These are phyloP conservation scores for Phytopythium montanum DNA, from an alignment of 352 stramenopile species.

Conservation along the genomic window DNA sequence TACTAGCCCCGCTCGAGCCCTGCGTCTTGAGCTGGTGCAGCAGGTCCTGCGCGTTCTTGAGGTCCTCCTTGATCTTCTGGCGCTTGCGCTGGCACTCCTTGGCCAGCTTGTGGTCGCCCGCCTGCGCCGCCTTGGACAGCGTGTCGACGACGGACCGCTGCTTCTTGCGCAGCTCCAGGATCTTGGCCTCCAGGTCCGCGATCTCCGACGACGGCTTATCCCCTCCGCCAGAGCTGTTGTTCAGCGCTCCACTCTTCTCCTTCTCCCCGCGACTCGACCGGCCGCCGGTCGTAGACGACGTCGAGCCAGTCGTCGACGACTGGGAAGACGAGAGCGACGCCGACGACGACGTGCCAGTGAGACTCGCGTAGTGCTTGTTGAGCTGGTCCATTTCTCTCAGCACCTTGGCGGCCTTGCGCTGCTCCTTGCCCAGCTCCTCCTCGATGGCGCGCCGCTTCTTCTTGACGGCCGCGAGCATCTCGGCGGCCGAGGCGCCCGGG, in stretches of 20 bases:
- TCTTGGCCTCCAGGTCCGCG: slow-evolving; percentile 58
- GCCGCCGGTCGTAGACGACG: slow-evolving; percentile 8
- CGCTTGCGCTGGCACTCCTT: slow-evolving; percentile 75
- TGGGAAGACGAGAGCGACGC: slow-evolving; percentile 41
- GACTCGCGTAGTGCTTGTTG: slow-evolving; percentile 60
- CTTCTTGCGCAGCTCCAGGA: slow-evolving; percentile 75
- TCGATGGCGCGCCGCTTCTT: slow-evolving; percentile 75
- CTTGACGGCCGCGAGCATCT: slow-evolving; percentile 55
- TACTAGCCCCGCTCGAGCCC: slow-evolving; percentile 10
- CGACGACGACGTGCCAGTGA: slow-evolving; percentile 31
- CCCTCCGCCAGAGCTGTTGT: slow-evolving; percentile 12
- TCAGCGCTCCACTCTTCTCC: slow-evolving; percentile 29
- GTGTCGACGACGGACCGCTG: slow-evolving; percentile 70
- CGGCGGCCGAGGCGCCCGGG: slow-evolving; percentile 40
- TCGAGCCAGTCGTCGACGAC: slow-evolving; percentile 19
- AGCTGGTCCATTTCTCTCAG: slow-evolving; percentile 86
- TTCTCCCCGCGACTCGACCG: slow-evolving; percentile 6
- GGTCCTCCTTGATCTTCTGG: slow-evolving; percentile 76
- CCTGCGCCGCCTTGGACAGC: slow-evolving; percentile 65
- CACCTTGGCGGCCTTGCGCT: slow-evolving; percentile 67
- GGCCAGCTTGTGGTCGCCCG: slow-evolving; percentile 64
- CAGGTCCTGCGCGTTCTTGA: slow-evolving; percentile 63
- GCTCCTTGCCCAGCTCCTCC: slow-evolving; percentile 77
- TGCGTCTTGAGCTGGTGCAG: slow-evolving; percentile 57
- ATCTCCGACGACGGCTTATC: slow-evolving; percentile 47